Evolutionary conservation across 495 filamentous ascomycete genomes (phyloP), one percentile per base, ranked within the genome.

Genomic region (Penicillium herquei): DNA sequence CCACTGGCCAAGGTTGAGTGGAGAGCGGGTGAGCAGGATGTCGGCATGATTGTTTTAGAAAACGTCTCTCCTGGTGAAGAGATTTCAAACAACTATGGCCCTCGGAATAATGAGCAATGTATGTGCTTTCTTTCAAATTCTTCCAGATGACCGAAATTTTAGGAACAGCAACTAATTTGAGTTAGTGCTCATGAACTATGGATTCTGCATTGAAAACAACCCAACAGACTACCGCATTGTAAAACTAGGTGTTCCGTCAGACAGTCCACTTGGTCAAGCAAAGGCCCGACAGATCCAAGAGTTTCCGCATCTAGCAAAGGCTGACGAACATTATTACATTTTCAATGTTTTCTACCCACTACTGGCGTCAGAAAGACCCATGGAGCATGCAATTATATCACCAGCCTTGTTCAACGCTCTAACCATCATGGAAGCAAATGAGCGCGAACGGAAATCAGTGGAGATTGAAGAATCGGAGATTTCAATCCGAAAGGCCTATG

Each of bases 81-180:
- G 61, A 76, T 88, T 16, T 79, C 73, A 21, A 89, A 89, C 60
- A 89, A 89, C 62, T 89, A 89, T 55, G 85, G 81, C 0, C 79
- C 84, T 4, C 84, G 87, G 47, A 76, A 81, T 48, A 89, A 89
- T 54, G 85, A 84, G 59, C 84, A 88, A 61, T 63, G 83, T 84
- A 59, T 40, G 78, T 72, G n/a, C 14, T n/a, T 0, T 26, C 21
- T 4, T 26, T 26, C 2, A 26, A 26, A 26, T 26, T 2, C 21
- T 26, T 26, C 21, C 21, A 26, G 21, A 26, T 26, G 21, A 26
- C 21, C 21, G 21, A 26, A 4, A 4, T 26, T 1, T 1, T 26
- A 26, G 37, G 1, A 51, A 14, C 18, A 41, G 7, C 17, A 51
- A 31, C 34, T 39, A 51, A 31, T 11, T 39, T 2, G 11, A 26